These are phyloP conservation scores for Phialophora macrospora DNA, from an alignment of 2,329 filamentous ascomycete genomes.

Conservation along the genomic window DNA sequence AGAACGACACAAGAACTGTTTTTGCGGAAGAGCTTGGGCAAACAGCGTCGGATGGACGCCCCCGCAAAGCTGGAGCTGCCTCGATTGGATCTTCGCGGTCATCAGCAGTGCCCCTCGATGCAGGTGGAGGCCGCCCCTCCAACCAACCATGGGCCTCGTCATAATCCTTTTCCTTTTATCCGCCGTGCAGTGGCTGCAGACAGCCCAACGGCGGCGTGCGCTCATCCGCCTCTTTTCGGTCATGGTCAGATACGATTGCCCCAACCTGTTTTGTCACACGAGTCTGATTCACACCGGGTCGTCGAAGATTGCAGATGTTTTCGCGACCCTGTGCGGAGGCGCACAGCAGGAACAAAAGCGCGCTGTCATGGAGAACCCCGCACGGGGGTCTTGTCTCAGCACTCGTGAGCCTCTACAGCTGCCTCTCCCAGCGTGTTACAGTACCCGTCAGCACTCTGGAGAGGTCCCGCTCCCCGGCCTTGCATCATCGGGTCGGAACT, in stretches of 20 bases:
- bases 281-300: not conserved
- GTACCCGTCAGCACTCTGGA: no score
- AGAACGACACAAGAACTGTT: not conserved
- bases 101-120: conserved; percentile 6
- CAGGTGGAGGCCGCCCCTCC: not conserved
- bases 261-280: not conserved
- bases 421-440: no score
- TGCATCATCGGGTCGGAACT: not conserved
- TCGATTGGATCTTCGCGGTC: conserved; percentile 12
- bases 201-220: not conserved
- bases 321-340: not conserved
- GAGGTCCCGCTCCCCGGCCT: not conserved
- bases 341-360: not conserved
- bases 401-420: not conserved
- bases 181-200: conserved; percentile 2
- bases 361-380: not conserved
- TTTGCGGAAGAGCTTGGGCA: conserved; percentile 8
- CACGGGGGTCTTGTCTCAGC: not conserved
- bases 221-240: not conserved
- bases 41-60: not conserved
- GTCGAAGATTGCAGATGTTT: not conserved
- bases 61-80: conserved; percentile 22
- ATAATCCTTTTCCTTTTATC: conserved; percentile 29
- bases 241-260: conserved; percentile 2
- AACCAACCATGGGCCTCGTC: conserved; percentile 13